These are phyloP conservation scores for Viola pubescens DNA, from an alignment of 441 rosid species.

Conservation along the genomic window DNA sequence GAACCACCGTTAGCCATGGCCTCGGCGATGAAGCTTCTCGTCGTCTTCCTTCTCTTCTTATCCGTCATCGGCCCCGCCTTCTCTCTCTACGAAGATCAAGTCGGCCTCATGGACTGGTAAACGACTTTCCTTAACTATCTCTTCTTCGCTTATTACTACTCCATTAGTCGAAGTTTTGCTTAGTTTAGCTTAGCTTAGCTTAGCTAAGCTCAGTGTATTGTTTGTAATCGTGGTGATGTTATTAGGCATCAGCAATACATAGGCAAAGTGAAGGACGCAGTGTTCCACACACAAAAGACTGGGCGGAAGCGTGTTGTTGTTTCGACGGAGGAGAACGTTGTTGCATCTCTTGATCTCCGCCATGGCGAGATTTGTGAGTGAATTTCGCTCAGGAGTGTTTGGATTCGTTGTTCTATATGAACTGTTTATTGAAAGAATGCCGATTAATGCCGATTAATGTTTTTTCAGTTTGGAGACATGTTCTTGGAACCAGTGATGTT, in stretches of 20 bases:
- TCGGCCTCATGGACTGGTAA: constrained; percentile 95
- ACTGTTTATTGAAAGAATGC: neutral
- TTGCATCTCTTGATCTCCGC: constrained; percentile 95
- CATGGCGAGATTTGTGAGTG: constrained; percentile 84
- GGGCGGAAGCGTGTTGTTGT: constrained; percentile 94
- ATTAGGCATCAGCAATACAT: constrained; percentile 81
- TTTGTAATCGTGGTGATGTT: neutral
- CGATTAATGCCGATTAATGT: neutral
- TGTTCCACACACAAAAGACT: constrained; percentile 95
- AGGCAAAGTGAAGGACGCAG: constrained; percentile 94
- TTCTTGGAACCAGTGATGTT: constrained; percentile 62
- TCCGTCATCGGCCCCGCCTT: constrained; percentile 33
- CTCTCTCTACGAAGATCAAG: constrained; percentile 94
- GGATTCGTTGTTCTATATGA: neutral
- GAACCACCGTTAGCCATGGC: constrained; percentile 23
- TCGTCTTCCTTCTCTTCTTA: constrained; percentile 30
- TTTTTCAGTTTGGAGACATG: constrained; percentile 90
- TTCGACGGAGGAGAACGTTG: constrained; percentile 86
- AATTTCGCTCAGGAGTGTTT: neutral
- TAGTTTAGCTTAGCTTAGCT: neutral
- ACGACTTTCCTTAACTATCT: constrained; percentile 6
- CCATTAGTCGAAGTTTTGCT: neutral
- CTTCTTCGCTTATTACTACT: neutral
- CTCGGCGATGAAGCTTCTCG: constrained; percentile 51
- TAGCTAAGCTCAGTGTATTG: neutral